Conservation (phyloP, 345 rosid species). For the Salix koriyanagi region DNA sequence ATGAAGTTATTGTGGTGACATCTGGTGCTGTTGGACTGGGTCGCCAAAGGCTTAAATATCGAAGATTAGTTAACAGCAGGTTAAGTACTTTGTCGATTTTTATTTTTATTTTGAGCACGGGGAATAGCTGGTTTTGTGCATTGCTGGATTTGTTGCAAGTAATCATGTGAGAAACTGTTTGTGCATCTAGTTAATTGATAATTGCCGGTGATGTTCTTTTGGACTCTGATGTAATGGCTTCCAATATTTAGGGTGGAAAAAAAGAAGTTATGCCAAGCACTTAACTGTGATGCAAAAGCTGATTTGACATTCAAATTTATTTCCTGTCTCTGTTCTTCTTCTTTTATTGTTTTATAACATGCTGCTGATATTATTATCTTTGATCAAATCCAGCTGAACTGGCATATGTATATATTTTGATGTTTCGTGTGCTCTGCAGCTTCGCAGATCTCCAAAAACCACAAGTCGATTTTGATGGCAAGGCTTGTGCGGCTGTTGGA, state of each 20-base stretch:
- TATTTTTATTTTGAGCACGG: neutral
- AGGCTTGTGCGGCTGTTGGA: slow-evolving; percentile 99
- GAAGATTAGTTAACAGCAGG: slow-evolving; percentile 94
- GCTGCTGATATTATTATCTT: too few relatives aligned
- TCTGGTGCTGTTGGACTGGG: slow-evolving; percentile 98
- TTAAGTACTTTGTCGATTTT: slow-evolving; percentile 17
- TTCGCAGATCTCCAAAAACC: slow-evolving; percentile 98
- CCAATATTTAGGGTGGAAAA: neutral
- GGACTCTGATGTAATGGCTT: neutral
- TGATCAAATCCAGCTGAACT: neutral
- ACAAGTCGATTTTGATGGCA: slow-evolving; percentile 83
- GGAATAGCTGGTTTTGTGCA: neutral
- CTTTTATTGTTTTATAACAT: too few relatives aligned
- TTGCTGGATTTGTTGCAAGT: neutral
- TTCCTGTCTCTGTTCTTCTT: too few relatives aligned
- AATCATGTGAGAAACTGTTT: neutral
- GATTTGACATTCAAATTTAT: neutral
- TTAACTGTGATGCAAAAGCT: neutral
- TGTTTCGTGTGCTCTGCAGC: slow-evolving; percentile 30
- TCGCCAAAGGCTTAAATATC: slow-evolving; percentile 89
- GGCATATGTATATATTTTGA: neutral
- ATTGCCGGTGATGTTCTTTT: neutral
- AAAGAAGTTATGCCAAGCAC: neutral
- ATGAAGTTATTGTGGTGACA: slow-evolving; percentile 80
- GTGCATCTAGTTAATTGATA: neutral